These are phyloP conservation scores for Cutaneotrichosporon sp. DNA, from an alignment of 1,284 basidiomycete species.

Conservation along the genomic window DNA sequence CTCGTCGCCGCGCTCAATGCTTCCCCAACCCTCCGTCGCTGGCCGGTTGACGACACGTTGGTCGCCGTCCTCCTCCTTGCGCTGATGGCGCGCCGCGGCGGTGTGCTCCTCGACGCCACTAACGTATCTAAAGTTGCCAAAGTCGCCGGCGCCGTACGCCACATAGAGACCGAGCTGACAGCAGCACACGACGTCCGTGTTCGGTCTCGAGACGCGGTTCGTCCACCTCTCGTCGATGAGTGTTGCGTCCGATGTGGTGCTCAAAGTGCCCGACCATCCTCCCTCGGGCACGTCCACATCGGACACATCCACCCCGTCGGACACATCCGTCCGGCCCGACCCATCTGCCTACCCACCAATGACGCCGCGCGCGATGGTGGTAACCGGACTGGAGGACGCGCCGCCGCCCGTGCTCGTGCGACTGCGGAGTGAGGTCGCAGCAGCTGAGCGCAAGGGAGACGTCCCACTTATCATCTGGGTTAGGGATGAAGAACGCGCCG, in stretches of 20 bases:
- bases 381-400: slow-evolving; percentile 39
- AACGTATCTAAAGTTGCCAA: background rate
- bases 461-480: slow-evolving; percentile 43
- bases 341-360: background rate
- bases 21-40: slow-evolving; percentile 23
- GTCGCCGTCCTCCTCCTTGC: slow-evolving; percentile 39
- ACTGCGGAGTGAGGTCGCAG: slow-evolving; percentile 18
- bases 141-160: slow-evolving; percentile 2
- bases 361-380: slow-evolving; percentile 30
- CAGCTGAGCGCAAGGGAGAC: slow-evolving; percentile 11
- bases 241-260: slow-evolving; percentile 6
- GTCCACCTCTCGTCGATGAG: slow-evolving; percentile 20
- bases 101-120: slow-evolving; percentile 38
- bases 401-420: slow-evolving; percentile 35
- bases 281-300: background rate
- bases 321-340: background rate
- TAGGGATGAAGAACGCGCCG: slow-evolving; percentile 30
- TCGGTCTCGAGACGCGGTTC: slow-evolving; percentile 29
- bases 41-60: slow-evolving; percentile 33
- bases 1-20: slow-evolving; percentile 14
- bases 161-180: background rate
- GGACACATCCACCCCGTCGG: too few species aligned
- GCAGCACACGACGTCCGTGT: slow-evolving; percentile 34
- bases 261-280: background rate
- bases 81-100: slow-evolving; percentile 38